Base-by-base conservation (phyloP, 352 stramenopile species). In the Phytophthora fragariae region DNA sequence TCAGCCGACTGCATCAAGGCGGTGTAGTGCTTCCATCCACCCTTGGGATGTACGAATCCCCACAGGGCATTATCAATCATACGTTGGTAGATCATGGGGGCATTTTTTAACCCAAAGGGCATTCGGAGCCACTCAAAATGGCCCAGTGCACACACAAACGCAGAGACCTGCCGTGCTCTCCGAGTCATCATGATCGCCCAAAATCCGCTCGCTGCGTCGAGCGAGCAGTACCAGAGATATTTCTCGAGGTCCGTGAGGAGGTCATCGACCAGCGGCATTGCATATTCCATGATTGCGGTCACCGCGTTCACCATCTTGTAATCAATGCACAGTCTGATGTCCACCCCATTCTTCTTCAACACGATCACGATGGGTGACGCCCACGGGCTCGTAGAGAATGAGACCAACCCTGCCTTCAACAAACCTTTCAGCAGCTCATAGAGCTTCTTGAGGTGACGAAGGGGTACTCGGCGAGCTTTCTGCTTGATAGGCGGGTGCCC, bases 121-220 rank as follows among this genome's bases (percentile, higher is more conserved):
- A 55, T 55, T 6, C 47, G 8, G 7, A 55, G 47, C 47, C 47
- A 55, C 47, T 55, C 47, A 14, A 55, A 55, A 3, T 55, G 47
- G 5, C 47, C 47, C 10, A 55, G 19, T 1, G 47, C 47, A 10
- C 47, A 55, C 7, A 55, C 47, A 33, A 55, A 33, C 2, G 19
- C 47, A 5, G 47, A 55, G 10, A 55, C 15, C 47, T 55, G 9
- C 1, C 19, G 10, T 5, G 19, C 47, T 14, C 47, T 27, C 21
- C 29, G 19, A 0, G 47, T 33, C 19, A 55, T 55, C 47, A 55
- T 55, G 10, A 55, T 29, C 6, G 47, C 47, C 47, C 47, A 55
- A 10, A 55, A 55, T 1, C 47, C 47, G 10, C 47, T 55, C 5
- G 47, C 19, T 0, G 19, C 47, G 2, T 55, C 47, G 4, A 55